Percentiles rank a stretch among this genome's conserved stretches.
These are phyloP conservation scores for Geranium brycei DNA, from an alignment of 345 rosid species.

Conservation along the genomic window DNA sequence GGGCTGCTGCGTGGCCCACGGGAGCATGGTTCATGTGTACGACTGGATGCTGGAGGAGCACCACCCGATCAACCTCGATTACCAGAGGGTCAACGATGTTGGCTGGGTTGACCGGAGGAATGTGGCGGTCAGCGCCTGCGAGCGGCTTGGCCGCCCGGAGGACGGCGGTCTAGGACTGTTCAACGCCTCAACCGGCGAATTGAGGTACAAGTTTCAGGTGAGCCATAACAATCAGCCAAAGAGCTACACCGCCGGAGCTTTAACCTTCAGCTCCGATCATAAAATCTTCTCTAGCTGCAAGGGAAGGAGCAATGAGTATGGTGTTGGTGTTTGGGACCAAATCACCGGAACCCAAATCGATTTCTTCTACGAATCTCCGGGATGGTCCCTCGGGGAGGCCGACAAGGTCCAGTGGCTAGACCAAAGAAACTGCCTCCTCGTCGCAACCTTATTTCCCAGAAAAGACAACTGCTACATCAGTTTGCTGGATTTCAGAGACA, in stretches of 20 bases:
- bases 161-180: slow-evolving; percentile 98
- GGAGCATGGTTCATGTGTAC: slow-evolving; percentile 73
- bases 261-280: slow-evolving; percentile 48
- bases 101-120: slow-evolving; percentile 58
- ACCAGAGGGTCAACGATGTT: slow-evolving; percentile 85
- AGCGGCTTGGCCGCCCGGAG: slow-evolving; percentile 52
- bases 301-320: slow-evolving; percentile 89
- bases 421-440: slow-evolving; percentile 62
- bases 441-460: slow-evolving; percentile 88
- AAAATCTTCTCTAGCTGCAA: slow-evolving; percentile 72
- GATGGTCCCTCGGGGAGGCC: slow-evolving; percentile 93
- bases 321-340: slow-evolving; percentile 97
- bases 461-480: slow-evolving; percentile 93
- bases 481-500: slow-evolving; percentile 69
- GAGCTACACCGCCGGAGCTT: slow-evolving; percentile 83
- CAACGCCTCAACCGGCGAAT: slow-evolving; percentile 53
- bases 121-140: slow-evolving; percentile 60
- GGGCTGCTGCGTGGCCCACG: slow-evolving; percentile 92
- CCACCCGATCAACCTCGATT: slow-evolving; percentile 61
- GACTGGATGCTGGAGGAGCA: slow-evolving; percentile 90
- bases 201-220: slow-evolving; percentile 64
- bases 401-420: slow-evolving; percentile 80
- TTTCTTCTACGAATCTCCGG: slow-evolving; percentile 70
- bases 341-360: slow-evolving; percentile 68
- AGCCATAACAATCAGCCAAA: slow-evolving; percentile 55